phyloP scores from a whole-genome alignment of 2,329 filamentous ascomycete species.

The Phaeophleospora eucalypticola region DNA sequence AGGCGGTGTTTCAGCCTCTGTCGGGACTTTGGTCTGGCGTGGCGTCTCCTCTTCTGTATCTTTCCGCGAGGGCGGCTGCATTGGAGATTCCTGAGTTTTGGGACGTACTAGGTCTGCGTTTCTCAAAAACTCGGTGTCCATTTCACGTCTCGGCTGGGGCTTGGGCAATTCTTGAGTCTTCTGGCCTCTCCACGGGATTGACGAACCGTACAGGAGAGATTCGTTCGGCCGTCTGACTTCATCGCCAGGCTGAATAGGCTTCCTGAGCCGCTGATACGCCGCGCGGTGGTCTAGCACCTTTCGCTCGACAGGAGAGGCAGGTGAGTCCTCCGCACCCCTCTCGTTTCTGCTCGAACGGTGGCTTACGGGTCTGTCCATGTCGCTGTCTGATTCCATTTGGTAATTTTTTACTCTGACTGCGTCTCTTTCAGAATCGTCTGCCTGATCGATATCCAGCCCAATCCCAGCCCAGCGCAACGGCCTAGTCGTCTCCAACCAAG shows the following conservation, averaged over 20 bases:
- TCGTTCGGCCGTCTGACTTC: conserved; percentile 19
- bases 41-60: background rate
- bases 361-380: conserved; percentile 10
- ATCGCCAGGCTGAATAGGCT: conserved; percentile 21
- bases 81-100: background rate
- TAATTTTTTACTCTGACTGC: conserved; percentile 17
- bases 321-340: conserved; percentile 7
- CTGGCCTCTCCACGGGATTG: conserved; percentile 8
- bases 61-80: background rate
- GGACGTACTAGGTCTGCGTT: conserved; percentile 13
- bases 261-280: conserved; percentile 16
- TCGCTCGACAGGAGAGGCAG: conserved; percentile 10
- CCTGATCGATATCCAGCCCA: background rate
- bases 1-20: background rate
- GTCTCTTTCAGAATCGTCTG: conserved; percentile 7
- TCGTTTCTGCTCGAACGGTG: conserved; percentile 11
- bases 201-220: conserved; percentile 14
- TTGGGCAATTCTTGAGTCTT: conserved; percentile 3
- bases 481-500: conserved; percentile 2
- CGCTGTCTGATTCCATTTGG: conserved; percentile 21
- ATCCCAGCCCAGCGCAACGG: conserved; percentile 1
- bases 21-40: background rate
- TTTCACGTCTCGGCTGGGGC: conserved; percentile 17
- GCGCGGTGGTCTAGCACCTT: conserved; percentile 13
- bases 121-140: conserved; percentile 17